A percentile compares a stretch with the other conserved stretches of the same genome.
phyloP scores from a whole-genome alignment of 441 rosid species.

The Breynia disticha region DNA sequence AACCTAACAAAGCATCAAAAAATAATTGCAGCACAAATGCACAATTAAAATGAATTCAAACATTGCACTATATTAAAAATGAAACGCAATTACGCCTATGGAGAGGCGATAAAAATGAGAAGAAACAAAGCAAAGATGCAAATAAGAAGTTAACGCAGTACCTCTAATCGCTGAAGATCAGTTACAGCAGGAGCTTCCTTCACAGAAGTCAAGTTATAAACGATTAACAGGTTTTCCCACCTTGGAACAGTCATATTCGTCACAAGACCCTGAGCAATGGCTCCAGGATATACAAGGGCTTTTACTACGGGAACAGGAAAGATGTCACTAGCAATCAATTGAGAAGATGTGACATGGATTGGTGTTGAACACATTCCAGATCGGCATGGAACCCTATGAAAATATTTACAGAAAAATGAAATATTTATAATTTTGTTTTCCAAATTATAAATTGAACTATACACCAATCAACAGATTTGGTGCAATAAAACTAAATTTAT shows the following conservation, averaged over 20 bases:
- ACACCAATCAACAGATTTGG: too few relatives aligned
- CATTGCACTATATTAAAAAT: too few relatives aligned
- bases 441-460: too few relatives aligned
- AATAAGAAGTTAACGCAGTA: slow-evolving; percentile 13
- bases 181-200: slow-evolving; percentile 69
- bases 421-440: not conserved
- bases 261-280: slow-evolving; percentile 51
- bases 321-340: slow-evolving; percentile 85
- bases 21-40: too few relatives aligned
- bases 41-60: too few relatives aligned
- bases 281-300: slow-evolving; percentile 82
- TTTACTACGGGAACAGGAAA: slow-evolving; percentile 69
- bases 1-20: too few relatives aligned
- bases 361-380: slow-evolving; percentile 84
- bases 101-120: not conserved
- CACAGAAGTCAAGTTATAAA: slow-evolving; percentile 57
- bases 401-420: not conserved
- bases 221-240: slow-evolving; percentile 57
- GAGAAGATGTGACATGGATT: slow-evolving; percentile 85
- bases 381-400: slow-evolving; percentile 75
- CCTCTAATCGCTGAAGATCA: slow-evolving; percentile 95
- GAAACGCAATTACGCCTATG: too few relatives aligned
- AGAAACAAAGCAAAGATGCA: not conserved
- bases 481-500: too few relatives aligned
- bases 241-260: slow-evolving; percentile 51